Conservation (phyloP, 2,329 filamentous ascomycete genomes). For the Daldinia sp. region DNA sequence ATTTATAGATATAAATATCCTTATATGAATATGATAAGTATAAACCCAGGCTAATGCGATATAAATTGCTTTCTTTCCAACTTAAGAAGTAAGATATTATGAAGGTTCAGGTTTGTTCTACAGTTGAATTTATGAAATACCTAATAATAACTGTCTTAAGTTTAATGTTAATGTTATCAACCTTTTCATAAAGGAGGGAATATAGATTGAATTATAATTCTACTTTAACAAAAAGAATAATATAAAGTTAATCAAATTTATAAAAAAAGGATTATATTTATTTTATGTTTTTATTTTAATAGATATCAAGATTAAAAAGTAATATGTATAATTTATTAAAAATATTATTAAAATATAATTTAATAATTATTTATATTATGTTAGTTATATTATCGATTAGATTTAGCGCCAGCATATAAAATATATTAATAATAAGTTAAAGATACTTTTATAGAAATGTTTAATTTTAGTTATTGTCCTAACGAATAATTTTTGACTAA, state of each 20-base stretch:
- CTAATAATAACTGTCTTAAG: neutral
- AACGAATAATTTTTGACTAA: neutral
- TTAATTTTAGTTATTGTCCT: neutral
- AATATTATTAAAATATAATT: neutral
- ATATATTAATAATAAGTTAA: neutral
- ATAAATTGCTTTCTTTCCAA: neutral
- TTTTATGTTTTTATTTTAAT: neutral
- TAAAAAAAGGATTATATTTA: neutral
- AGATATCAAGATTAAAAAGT: neutral
- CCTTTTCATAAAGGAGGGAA: no score
- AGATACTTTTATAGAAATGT: neutral
- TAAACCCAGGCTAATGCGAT: neutral
- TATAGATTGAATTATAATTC: neutral
- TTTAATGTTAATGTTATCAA: neutral
- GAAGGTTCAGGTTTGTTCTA: neutral
- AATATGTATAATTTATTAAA: neutral
- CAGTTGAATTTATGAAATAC: neutral
- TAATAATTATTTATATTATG: neutral
- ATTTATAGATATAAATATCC: no score
- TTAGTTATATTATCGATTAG: neutral
- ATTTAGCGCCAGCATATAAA: no score
- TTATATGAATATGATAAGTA: neutral
- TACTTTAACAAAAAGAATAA: conserved; percentile 1
- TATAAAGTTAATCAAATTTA: neutral
- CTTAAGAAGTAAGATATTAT: no score